Evolutionary conservation across 306 rosid species (phyloP), one percentile per base, ranked within the genome.

Genomic region (Trichosanthes truncata): DNA sequence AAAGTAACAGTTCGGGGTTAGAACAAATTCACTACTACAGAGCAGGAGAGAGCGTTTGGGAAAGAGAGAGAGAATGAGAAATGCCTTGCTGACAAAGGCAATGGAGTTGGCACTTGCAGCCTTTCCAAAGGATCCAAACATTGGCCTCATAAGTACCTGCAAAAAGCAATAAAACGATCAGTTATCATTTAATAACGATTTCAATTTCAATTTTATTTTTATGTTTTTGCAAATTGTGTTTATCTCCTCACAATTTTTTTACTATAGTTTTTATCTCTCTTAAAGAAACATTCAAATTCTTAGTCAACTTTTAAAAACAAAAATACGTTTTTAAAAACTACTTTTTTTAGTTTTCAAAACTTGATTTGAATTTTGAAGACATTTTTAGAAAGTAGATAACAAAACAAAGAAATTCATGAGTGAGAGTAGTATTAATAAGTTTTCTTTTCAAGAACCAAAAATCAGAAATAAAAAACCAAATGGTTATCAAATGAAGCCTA

Each of bases 21-120:
- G 5, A 35, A 31, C 26, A 2, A 41, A 51, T 12, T 12, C 2
- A 49, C 77, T 11, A 29, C 25, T 25, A 29, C 7, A 12, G 15
- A 25, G 7, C 10, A 69, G 9, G 17, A 67, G 51, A 67, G 46
- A 60, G 40, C 15, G 17, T 15, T 12, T 51, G 26, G 26, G 31
- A 3, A 25, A 81, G 69, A 53, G 83, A 71, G 77, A 76, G 66
- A 77, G 53, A 66, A 53, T 51, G 85, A 79, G 79, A 7, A 88
- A 81, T 87, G 80, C 97, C 97, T 90, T 89, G 97, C 97, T 95
- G 84, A 95, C 97, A 76, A 95, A 93, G 67, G 96, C 91, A 82
- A 95, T 91, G 80, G 99, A 95, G 84, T 86, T 80, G 20, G 85
- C 75, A 81, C 96, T 87, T 48, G 84, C 88, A 76, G 99, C 97